Evolutionary conservation across 768 basidiomycete genomes (phyloP).

Genomic region (Antrodiella citrinella): DNA sequence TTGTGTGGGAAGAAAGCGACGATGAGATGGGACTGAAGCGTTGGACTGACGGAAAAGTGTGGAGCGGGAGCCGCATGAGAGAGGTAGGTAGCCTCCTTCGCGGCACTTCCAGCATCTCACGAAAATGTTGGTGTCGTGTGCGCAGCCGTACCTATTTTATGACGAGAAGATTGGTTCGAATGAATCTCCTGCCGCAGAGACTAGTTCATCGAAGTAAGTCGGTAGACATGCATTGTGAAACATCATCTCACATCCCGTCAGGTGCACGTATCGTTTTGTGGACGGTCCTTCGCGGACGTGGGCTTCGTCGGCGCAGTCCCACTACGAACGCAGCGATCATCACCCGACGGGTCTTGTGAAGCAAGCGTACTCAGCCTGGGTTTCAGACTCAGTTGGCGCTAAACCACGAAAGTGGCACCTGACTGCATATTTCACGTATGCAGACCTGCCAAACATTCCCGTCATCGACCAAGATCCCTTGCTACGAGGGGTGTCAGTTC

Average conservation of each 20-base stretch:
- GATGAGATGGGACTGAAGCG: conserved; percentile 58
- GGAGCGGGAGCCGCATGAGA: conserved; percentile 63
- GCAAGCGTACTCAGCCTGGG: conserved; percentile 67
- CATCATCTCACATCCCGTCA: conserved; percentile 7
- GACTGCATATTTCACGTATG: conserved; percentile 38
- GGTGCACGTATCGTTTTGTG: conserved; percentile 42
- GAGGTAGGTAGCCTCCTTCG: conserved; percentile 28
- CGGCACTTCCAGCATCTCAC: neutral
- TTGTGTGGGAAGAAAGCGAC: conserved; percentile 65
- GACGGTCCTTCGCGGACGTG: conserved; percentile 44
- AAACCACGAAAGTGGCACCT: conserved; percentile 60
- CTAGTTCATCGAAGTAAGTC: conserved; percentile 30
- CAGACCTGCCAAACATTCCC: conserved; percentile 29
- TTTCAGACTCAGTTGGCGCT: conserved; percentile 34
- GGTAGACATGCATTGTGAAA: too few species aligned
- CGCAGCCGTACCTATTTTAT: conserved; percentile 62
- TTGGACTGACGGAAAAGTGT: conserved; percentile 66
- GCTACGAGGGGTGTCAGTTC: conserved; percentile 27
- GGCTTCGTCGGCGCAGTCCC: conserved; percentile 45
- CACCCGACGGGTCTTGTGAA: conserved; percentile 55
- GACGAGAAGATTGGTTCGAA: conserved; percentile 50
- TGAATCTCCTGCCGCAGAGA: conserved; percentile 29
- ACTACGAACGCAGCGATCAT: conserved; percentile 46
- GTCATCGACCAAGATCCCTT: conserved; percentile 30
- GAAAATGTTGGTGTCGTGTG: neutral